Evolutionary conservation across 306 rosid genomes (phyloP), one percentile per base, ranked within the genome.

Genomic region (Vigna hirtella): DNA sequence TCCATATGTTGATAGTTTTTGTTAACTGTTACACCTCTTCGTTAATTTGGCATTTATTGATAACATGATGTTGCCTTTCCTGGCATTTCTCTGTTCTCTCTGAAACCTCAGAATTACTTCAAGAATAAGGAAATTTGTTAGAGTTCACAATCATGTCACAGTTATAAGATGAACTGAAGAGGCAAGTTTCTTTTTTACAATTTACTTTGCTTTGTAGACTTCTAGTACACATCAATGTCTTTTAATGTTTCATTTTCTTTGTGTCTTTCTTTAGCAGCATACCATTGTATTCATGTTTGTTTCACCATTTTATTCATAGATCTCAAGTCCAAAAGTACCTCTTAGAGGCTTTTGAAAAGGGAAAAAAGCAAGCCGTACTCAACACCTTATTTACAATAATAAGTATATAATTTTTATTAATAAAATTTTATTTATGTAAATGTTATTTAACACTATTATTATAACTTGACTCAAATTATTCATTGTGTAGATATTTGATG

Each of bases 81-180:
- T 83, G 32, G 68, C 74, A 56, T 66, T 66, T 61, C 14, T 72
- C 48, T 62, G 53, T 72, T 81, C 56, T 49, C 82, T 74, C 57
- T 69, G 74, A 84, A 82, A 81, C 80, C 76, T 66, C 88, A 95
- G 99, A 86, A 87, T 88, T 52, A 82, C 90, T 59, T 90, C 91
- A 66, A 91, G 85, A 83, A 89, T 95, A 49, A 88, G 88, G 84
- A 93, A 91, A 83, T 95, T 95, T 85, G 81, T 83, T 59, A 88
- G 90, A 86, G 87, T 78, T 75, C 91, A 88, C 78, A 82, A 80
- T 86, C 91, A 84, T 76, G 75, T 81, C 87, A 10, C 77, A 79
- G 84, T 82, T 93, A 70, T 94, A 91, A 88, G 99, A 91, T 48
- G 90, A 93, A 79, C 85, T 95, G 36, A 88, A 84, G 61, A 89